These are phyloP conservation scores for Plasmodium inui DNA, from an alignment of 169 alveolate genomes.

Conservation along the genomic window DNA sequence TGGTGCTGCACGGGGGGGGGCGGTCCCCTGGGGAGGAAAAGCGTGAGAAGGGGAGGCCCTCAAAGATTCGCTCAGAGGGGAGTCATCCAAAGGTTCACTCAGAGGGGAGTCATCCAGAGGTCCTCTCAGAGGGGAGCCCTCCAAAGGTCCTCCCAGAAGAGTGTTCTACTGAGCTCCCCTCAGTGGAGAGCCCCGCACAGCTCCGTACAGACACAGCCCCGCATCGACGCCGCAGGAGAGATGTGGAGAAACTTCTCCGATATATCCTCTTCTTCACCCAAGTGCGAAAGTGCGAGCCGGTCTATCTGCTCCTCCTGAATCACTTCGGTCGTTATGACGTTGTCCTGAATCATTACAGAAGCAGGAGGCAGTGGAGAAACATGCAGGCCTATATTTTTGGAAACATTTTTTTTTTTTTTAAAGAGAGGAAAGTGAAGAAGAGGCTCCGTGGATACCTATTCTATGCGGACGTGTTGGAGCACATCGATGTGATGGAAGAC, in stretches of 20 bases:
- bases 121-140: too few species aligned
- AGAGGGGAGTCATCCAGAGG: too few species aligned
- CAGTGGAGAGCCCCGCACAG: not conserved
- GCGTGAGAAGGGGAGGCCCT: not conserved
- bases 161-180: too few species aligned
- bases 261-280: constrained; percentile 27
- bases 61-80: too few species aligned
- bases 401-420: constrained; percentile 29
- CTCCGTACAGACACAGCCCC: not conserved
- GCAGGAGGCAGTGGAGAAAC: not conserved
- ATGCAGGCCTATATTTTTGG: constrained; percentile 36
- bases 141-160: too few species aligned
- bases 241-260: not conserved
- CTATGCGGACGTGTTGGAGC: constrained; percentile 1
- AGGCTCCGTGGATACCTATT: constrained; percentile 44
- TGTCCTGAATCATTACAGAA: constrained; percentile 4
- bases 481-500: not conserved
- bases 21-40: not conserved
- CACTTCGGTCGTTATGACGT: constrained; percentile 16
- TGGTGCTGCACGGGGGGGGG: not conserved
- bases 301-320: constrained; percentile 6
- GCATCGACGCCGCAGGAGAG: not conserved
- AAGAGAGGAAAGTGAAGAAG: constrained; percentile 22
- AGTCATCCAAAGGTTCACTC: too few species aligned
- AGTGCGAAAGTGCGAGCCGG: constrained; percentile 6